These are phyloP conservation scores for Phytophthora crassamura DNA, from an alignment of 352 stramenopile genomes.

Conservation along the genomic window DNA sequence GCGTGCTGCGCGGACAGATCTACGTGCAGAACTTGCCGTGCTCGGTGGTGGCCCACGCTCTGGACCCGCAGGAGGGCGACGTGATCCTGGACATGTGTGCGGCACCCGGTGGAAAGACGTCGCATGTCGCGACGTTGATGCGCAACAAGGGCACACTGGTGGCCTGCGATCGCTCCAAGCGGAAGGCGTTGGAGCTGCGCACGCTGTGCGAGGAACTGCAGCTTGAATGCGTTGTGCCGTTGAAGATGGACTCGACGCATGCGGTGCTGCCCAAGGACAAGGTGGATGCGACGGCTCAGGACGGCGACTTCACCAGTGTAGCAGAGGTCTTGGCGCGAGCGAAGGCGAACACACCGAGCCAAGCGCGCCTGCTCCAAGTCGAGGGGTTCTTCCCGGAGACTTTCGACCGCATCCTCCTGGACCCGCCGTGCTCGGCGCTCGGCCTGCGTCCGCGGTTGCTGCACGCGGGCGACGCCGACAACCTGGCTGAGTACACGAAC, in stretches of 20 bases:
- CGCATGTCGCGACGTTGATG: conserved; percentile 93
- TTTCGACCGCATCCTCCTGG: conserved; percentile 94
- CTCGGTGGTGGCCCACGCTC: conserved; percentile 89
- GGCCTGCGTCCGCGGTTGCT: conserved; percentile 92
- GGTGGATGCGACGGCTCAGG: conserved; percentile 24
- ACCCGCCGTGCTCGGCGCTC: conserved; percentile 93
- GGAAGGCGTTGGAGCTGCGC: conserved; percentile 84
- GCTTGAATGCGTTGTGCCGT: conserved; percentile 62
- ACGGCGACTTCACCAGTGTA: conserved; percentile 45
- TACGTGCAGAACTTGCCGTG: conserved; percentile 96
- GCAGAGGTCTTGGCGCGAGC: conserved; percentile 67
- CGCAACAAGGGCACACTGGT: conserved; percentile 85
- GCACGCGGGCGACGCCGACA: conserved; percentile 74
- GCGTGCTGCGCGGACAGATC: conserved; percentile 79
- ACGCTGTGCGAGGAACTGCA: conserved; percentile 77
- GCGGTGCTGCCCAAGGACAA: conserved; percentile 66
- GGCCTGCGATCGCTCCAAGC: conserved; percentile 92
- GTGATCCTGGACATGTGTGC: conserved; percentile 95
- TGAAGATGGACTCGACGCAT: conserved; percentile 91
- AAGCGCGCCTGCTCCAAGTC: conserved; percentile 79
- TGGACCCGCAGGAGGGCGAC: conserved; percentile 86
- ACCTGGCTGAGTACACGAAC: conserved; percentile 80
- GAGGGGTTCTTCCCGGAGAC: conserved; percentile 92
- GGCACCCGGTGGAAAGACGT: conserved; percentile 94
- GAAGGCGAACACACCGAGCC: conserved; percentile 45